Percentiles rank a stretch among this genome's conserved stretches.
Conservation (phyloP, 2,329 filamentous ascomycete genomes). For the Paecilomyces formosus region DNA sequence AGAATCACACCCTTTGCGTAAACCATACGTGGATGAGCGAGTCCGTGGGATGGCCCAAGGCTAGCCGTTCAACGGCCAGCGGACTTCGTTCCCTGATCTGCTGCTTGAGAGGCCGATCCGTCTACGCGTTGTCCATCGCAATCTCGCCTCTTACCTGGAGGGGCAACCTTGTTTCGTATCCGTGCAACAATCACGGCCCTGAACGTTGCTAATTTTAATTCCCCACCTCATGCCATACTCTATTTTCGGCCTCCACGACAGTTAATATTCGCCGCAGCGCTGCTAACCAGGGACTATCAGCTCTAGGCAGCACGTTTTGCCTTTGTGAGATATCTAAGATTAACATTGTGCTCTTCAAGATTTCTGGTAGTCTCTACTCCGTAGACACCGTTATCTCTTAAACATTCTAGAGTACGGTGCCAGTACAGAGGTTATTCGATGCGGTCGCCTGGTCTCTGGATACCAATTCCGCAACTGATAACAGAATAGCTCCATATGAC, state of each 20-base stretch:
- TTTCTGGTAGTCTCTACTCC: too few relatives aligned
- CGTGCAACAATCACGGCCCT: background rate
- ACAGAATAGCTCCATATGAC: background rate
- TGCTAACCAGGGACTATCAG: too few relatives aligned
- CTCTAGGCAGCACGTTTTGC: too few relatives aligned
- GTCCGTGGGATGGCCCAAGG: background rate
- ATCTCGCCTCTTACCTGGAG: background rate
- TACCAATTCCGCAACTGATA: background rate
- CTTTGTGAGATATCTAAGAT: too few relatives aligned
- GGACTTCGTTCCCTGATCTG: background rate
- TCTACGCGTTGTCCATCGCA: background rate
- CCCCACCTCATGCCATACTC: background rate
- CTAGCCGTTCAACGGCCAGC: background rate
- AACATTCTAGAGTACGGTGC: too few relatives aligned
- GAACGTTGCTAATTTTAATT: background rate
- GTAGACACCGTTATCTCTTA: background rate
- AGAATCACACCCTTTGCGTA: background rate
- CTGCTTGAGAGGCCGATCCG: background rate
- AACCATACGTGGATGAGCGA: background rate
- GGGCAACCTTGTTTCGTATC: background rate
- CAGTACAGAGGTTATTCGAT: too few relatives aligned
- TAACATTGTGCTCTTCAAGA: too few relatives aligned
- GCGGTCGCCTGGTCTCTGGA: background rate
- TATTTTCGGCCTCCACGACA: background rate
- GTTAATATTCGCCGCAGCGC: too few relatives aligned